These are phyloP conservation scores for Lojkania enalia DNA, from an alignment of 2,329 filamentous ascomycete genomes.

Conservation along the genomic window DNA sequence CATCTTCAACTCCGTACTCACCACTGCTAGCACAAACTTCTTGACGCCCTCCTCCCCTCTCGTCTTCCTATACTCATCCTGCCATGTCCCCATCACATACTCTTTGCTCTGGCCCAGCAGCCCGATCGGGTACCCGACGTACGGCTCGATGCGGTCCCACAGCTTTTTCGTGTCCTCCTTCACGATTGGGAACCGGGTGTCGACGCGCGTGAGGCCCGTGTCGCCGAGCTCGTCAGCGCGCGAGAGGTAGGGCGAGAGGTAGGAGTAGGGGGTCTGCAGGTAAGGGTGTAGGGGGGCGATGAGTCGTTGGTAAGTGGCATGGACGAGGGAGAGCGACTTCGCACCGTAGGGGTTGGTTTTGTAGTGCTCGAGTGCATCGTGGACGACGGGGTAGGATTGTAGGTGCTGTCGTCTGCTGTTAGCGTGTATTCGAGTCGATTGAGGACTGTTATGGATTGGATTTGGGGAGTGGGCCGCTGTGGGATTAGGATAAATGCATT, in stretches of 20 bases:
- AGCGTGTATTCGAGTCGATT: background rate
- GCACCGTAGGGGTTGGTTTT: conserved; percentile 81
- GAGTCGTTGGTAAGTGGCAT: conserved; percentile 74
- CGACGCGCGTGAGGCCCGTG: conserved; percentile 40
- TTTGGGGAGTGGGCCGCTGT: too few relatives aligned
- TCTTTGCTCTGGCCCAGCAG: conserved; percentile 33
- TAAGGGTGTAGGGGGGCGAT: conserved; percentile 79
- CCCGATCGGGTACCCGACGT: conserved; percentile 34
- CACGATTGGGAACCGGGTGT: conserved; percentile 47
- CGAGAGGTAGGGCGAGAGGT: conserved; percentile 80
- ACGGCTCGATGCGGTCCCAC: conserved; percentile 30
- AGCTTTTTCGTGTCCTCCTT: conserved; percentile 54
- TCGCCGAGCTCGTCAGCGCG: conserved; percentile 67
- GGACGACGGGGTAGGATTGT: conserved; percentile 79
- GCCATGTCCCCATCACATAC: conserved; percentile 43
- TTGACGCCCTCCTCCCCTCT: conserved; percentile 39
- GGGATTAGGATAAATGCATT: too few relatives aligned
- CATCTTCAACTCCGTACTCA: conserved; percentile 47
- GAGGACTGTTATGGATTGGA: background rate
- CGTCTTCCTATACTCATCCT: conserved; percentile 47
- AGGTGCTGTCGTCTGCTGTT: conserved; percentile 66
- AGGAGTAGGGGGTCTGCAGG: conserved; percentile 76
- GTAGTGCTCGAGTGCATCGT: conserved; percentile 76
- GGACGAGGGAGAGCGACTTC: conserved; percentile 75
- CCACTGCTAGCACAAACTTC: conserved; percentile 41